Conservation (phyloP, 306 rosid genomes). For the Rosa chinensis region DNA sequence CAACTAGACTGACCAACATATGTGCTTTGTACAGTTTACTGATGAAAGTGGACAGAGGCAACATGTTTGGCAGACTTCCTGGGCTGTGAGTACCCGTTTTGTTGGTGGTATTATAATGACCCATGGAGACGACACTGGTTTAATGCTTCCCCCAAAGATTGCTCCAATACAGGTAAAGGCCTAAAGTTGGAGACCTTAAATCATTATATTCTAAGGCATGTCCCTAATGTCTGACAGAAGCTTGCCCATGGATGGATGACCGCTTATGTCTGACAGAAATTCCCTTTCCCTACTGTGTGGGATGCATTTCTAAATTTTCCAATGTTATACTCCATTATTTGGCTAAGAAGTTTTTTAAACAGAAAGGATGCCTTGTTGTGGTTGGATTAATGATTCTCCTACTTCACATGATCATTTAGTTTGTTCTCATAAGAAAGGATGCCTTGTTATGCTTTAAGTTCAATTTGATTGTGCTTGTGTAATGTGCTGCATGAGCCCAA, state of each 20-base stretch:
- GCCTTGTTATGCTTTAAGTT: background rate
- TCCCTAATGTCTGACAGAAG: background rate
- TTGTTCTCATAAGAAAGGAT: background rate
- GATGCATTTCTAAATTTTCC: background rate
- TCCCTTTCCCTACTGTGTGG: background rate
- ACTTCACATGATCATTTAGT: background rate
- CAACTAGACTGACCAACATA: conserved; percentile 26
- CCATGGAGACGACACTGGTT: conserved; percentile 92
- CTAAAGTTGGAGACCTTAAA: conserved; percentile 33
- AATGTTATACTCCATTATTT: background rate
- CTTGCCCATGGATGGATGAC: background rate
- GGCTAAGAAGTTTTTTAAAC: background rate
- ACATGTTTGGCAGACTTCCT: conserved; percentile 93
- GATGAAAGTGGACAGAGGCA: conserved; percentile 86
- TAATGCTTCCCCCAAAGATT: conserved; percentile 93
- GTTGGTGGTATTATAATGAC: conserved; percentile 98
- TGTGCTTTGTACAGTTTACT: conserved; percentile 67
- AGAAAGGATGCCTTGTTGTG: background rate
- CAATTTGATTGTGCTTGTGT: background rate
- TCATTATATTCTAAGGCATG: background rate
- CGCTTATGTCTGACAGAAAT: background rate
- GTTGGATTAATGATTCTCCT: background rate
- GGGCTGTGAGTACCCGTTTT: conserved; percentile 99
- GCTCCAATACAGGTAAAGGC: conserved; percentile 81
- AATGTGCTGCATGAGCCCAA: background rate